Evolutionary conservation across 768 basidiomycete genomes (phyloP).

Genomic region (Butyriboletus loyo): DNA sequence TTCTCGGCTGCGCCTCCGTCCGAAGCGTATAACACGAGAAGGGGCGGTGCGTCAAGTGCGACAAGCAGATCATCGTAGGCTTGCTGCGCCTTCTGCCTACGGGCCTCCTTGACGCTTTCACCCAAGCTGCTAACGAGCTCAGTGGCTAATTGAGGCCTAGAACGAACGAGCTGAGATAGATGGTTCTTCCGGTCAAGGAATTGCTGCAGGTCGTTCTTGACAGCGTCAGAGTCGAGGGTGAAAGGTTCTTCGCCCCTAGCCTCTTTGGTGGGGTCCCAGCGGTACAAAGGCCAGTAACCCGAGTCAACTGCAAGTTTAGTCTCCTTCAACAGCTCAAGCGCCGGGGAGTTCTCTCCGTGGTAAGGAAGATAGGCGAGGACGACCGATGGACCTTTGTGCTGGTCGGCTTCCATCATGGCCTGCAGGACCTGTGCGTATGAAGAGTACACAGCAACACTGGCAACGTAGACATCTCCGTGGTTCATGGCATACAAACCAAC

Average conservation of each 20-base stretch:
- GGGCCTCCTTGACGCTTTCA: constrained; percentile 77
- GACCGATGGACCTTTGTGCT: constrained; percentile 84
- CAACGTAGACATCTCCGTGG: constrained; percentile 94
- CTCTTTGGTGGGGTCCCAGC: constrained; percentile 93
- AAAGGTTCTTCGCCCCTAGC: constrained; percentile 76
- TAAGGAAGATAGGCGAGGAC: constrained; percentile 95
- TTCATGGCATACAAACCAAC: constrained; percentile 98
- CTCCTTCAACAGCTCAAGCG: constrained; percentile 92
- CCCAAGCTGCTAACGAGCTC: constrained; percentile 85
- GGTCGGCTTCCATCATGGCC: constrained; percentile 86
- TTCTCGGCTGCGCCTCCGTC: constrained; percentile 98
- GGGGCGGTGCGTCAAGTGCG: constrained; percentile 83
- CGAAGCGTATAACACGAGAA: constrained; percentile 89
- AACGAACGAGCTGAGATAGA: constrained; percentile 85
- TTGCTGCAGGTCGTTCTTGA: constrained; percentile 89
- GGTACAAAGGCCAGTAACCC: constrained; percentile 97
- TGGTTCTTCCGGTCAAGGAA: constrained; percentile 98
- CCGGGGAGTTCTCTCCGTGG: constrained; percentile 66
- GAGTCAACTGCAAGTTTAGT: constrained; percentile 95
- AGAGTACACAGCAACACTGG: constrained; percentile 92
- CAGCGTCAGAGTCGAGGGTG: constrained; percentile 84
- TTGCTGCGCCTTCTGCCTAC: constrained; percentile 76
- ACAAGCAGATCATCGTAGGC: constrained; percentile 82
- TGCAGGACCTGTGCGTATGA: constrained; percentile 95
- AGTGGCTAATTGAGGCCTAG: constrained; percentile 74